A percentile compares a stretch with the other conserved stretches of the same genome.
These are phyloP conservation scores for Colletotrichum sp. DNA, from an alignment of 2,329 filamentous ascomycete genomes.

Conservation along the genomic window DNA sequence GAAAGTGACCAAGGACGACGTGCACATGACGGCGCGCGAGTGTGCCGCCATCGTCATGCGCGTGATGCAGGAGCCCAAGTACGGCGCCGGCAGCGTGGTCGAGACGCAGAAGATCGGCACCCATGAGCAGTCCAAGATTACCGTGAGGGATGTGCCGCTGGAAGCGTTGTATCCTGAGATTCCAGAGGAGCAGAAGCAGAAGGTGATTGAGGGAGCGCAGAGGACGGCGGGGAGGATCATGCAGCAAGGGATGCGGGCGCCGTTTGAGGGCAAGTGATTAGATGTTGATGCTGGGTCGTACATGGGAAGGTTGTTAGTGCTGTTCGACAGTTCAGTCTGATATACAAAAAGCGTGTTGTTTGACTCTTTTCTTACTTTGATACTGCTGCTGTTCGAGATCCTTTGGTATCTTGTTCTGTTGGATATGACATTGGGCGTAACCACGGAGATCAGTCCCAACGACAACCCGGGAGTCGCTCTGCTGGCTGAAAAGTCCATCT, in stretches of 20 bases:
- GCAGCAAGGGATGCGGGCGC: not conserved
- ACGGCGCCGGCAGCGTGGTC: constrained; percentile 23
- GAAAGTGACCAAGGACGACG: not conserved
- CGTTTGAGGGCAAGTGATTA: not conserved
- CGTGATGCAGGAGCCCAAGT: constrained; percentile 14
- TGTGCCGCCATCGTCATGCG: constrained; percentile 6
- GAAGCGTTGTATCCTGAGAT: not conserved
- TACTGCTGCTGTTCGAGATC: accelerated
- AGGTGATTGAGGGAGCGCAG: not conserved
- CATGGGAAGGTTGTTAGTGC: not conserved
- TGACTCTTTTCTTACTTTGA: not conserved
- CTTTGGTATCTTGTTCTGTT: not conserved
- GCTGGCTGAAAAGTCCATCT: accelerated
- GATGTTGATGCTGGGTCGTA: accelerated
- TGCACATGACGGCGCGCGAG: not conserved
- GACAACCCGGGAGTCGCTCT: not conserved
- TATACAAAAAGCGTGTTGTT: not conserved
- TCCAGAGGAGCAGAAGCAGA: not conserved
- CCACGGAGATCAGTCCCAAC: accelerated
- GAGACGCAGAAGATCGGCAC: constrained; percentile 21
- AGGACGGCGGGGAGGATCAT: not conserved
- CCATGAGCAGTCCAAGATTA: not conserved
- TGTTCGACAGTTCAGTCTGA: not conserved
- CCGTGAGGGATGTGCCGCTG: constrained; percentile 10
- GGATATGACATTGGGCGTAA: not conserved